These are phyloP conservation scores for Trichoderma gracile DNA, from an alignment of 2,329 filamentous ascomycete species.

Conservation along the genomic window DNA sequence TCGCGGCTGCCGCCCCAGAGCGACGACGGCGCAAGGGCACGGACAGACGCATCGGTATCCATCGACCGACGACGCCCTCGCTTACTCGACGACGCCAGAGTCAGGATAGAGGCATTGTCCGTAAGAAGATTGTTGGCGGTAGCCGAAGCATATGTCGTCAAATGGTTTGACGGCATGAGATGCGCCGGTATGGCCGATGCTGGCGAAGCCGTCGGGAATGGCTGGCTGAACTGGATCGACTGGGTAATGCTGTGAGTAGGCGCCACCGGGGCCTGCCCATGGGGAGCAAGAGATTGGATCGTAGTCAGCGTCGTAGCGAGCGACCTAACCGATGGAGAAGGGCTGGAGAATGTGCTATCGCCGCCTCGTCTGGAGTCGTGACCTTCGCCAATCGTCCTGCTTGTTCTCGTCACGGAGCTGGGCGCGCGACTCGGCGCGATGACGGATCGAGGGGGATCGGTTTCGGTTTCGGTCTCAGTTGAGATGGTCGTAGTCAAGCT, in stretches of 20 bases:
- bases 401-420: constrained; percentile 71
- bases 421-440: constrained; percentile 71
- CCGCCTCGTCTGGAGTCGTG: constrained; percentile 69
- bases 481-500: constrained; percentile 73
- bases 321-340: constrained; percentile 76
- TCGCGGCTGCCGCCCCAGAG: constrained; percentile 81
- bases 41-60: constrained; percentile 83
- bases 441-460: constrained; percentile 73
- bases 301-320: constrained; percentile 83
- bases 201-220: constrained; percentile 63
- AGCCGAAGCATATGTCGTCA: constrained; percentile 72
- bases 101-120: constrained; percentile 84
- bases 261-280: constrained; percentile 39
- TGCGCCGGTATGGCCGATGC: constrained; percentile 73
- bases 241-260: constrained; percentile 46
- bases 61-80: constrained; percentile 74
- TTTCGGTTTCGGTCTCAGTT: constrained; percentile 87
- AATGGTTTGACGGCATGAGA: constrained; percentile 59
- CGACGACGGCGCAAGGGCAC: constrained; percentile 79
- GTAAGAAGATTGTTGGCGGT: constrained; percentile 80
- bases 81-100: constrained; percentile 80
- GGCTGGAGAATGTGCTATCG: constrained; percentile 78
- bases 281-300: constrained; percentile 63
- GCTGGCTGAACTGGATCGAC: constrained; percentile 64
- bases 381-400: constrained; percentile 65